phyloP scores from a whole-genome alignment of 345 rosid species.

The Ceriops zippeliana region DNA sequence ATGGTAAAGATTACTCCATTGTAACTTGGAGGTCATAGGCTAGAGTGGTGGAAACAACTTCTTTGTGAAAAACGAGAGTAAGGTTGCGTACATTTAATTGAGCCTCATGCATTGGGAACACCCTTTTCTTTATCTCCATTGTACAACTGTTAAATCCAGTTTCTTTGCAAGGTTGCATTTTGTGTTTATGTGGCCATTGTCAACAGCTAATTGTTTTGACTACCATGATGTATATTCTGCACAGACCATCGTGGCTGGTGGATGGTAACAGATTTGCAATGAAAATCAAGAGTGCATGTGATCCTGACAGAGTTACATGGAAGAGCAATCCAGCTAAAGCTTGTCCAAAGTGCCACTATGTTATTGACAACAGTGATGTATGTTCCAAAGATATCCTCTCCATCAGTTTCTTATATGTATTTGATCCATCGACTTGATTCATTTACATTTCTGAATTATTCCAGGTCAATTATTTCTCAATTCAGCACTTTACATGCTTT shows the following conservation, averaged over 20 bases:
- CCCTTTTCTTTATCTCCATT: too few species aligned
- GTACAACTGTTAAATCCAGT: background rate
- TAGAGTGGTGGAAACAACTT: too few species aligned
- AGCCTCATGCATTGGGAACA: too few species aligned
- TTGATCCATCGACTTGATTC: background rate
- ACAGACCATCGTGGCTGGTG: slow-evolving; percentile 81
- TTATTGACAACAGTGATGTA: slow-evolving; percentile 90
- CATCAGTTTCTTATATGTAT: background rate
- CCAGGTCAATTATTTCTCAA: too few species aligned
- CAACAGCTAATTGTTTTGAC: background rate
- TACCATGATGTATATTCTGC: slow-evolving; percentile 15
- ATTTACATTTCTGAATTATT: too few species aligned
- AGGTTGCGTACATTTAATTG: too few species aligned
- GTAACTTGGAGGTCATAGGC: too few species aligned
- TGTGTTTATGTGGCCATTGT: background rate
- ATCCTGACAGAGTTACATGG: slow-evolving; percentile 55
- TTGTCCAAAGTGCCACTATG: slow-evolving; percentile 73
- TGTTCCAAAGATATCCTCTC: slow-evolving; percentile 7
- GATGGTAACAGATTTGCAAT: slow-evolving; percentile 77
- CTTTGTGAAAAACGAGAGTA: too few species aligned
- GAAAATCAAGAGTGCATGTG: slow-evolving; percentile 81
- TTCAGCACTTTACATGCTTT: too few species aligned
- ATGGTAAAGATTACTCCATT: too few species aligned
- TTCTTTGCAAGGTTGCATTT: background rate
- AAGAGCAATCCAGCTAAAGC: slow-evolving; percentile 77